Conservation (phyloP, 768 basidiomycete species). For the Trametes maxima region DNA sequence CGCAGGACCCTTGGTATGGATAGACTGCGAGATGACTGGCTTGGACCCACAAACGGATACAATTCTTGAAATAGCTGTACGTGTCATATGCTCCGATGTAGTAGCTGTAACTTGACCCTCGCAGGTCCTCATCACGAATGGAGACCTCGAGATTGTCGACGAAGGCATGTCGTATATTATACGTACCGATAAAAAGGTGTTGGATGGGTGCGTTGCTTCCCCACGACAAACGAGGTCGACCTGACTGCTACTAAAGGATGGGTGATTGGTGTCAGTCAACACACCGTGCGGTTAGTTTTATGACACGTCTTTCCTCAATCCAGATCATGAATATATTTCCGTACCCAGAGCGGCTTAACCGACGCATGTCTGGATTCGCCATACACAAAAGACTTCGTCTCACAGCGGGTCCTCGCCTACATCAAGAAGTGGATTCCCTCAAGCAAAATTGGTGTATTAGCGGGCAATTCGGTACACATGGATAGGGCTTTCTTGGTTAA, state of each 20-base stretch:
- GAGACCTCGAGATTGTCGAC: slow-evolving; percentile 79
- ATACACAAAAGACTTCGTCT: slow-evolving; percentile 60
- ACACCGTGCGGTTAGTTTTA: slow-evolving; percentile 63
- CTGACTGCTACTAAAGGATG: slow-evolving; percentile 58
- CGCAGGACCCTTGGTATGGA: slow-evolving; percentile 78
- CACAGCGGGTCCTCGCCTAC: slow-evolving; percentile 66
- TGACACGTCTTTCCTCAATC: neutral
- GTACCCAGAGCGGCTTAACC: slow-evolving; percentile 75
- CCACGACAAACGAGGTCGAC: neutral
- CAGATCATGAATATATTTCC: slow-evolving; percentile 3
- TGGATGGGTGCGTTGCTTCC: slow-evolving; percentile 62
- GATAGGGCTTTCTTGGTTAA: slow-evolving; percentile 72
- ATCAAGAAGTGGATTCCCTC: slow-evolving; percentile 85
- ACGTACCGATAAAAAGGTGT: slow-evolving; percentile 61
- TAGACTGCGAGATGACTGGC: slow-evolving; percentile 90
- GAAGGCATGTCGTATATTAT: slow-evolving; percentile 80
- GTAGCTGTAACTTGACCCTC: neutral
- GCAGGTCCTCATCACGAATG: slow-evolving; percentile 87
- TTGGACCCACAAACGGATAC: slow-evolving; percentile 66
- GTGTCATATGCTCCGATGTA: slow-evolving; percentile 15
- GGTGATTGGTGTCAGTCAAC: slow-evolving; percentile 84
- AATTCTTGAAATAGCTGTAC: slow-evolving; percentile 79
- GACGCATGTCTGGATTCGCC: slow-evolving; percentile 75
- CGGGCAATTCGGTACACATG: slow-evolving; percentile 86
- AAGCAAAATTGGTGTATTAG: slow-evolving; percentile 64